phyloP scores from a whole-genome alignment of 352 stramenopile genomes.

The Globisporangium carolinianum region DNA sequence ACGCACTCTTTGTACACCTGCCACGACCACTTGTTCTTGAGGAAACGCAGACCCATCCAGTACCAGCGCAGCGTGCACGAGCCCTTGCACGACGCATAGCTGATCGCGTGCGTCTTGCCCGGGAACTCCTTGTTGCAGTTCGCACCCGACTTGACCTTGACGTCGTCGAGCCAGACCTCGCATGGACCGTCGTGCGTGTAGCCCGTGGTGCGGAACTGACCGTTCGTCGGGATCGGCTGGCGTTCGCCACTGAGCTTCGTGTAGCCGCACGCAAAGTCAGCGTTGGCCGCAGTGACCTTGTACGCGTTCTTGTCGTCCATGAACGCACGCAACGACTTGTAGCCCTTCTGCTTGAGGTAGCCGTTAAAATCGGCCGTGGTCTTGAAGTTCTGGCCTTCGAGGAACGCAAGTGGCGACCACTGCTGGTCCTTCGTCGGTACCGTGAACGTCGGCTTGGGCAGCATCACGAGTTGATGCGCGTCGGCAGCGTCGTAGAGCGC shows the following conservation, averaged over 20 bases:
- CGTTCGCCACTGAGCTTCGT: constrained; percentile 18
- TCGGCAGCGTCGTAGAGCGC: constrained; percentile 13
- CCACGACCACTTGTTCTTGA: constrained; percentile 46
- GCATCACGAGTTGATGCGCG: constrained; percentile 21
- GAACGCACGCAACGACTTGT: constrained; percentile 7
- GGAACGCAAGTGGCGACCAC: constrained; percentile 33
- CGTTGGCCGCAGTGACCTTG: constrained; percentile 1
- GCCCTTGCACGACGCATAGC: constrained; percentile 28
- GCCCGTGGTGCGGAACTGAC: constrained; percentile 29
- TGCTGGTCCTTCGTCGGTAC: constrained; percentile 20
- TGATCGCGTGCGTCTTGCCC: constrained; percentile 25
- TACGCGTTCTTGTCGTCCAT: constrained; percentile 9
- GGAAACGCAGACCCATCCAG: constrained; percentile 32
- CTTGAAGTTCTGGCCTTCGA: constrained; percentile 37
- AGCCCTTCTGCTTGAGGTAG: constrained; percentile 1
- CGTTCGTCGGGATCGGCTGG: constrained; percentile 20
- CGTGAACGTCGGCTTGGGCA: constrained; percentile 25
- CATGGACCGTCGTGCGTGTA: constrained; percentile 43
- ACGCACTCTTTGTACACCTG: constrained; percentile 51
- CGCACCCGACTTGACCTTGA: constrained; percentile 19
- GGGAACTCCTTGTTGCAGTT: constrained; percentile 30
- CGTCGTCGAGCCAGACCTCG: constrained; percentile 36
- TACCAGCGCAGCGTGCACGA: constrained; percentile 34
- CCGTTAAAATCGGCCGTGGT: constrained; percentile 32
- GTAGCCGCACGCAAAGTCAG: constrained; percentile 28